Evolutionary conservation across 2,329 filamentous ascomycete species (phyloP), one percentile per base, ranked within the genome.

Genomic region (Plenodomus biglobosus): DNA sequence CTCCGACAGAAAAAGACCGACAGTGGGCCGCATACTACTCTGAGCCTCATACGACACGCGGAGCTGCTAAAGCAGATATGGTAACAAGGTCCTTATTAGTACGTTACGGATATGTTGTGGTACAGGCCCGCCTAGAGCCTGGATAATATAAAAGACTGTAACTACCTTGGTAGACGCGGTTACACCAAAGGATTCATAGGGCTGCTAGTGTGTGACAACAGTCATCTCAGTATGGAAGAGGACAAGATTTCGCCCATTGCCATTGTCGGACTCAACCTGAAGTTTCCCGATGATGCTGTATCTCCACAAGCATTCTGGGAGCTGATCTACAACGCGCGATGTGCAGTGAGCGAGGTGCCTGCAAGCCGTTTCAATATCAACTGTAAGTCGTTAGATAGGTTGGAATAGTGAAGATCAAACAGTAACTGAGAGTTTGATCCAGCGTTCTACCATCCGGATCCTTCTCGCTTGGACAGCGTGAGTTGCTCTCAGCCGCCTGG

Each of bases 381-480:
- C 37, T 20, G 37, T 39, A 39, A 39, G 37, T 19, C 22, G 7
- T 39, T 18, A 21, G n/a, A 13, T n/a, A n/a, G n/a, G n/a, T 13
- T 22, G 22, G 22, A 20, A 39, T 39, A 11, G 13, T 1, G 22
- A 22, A 4, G n/a, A 19, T 21, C 20, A n/a, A n/a, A n/a, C 11
- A 39, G 19, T 21, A 21, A 8, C 22, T 39, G 19, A 22, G 18
- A 24, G 22, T 6, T n/a, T n/a, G n/a, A n/a, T n/a, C n/a, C 15
- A 39, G 37, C 37, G 20, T 39, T 39, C 19, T 39, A 39, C 37
- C 37, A 39, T 39, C 37, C 37, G 6, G 20, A 39, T 39, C 37
- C 37, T 39, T 20, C 37, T 21, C 37, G 37, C 37, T 7, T 22
- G 18, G 37, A 39, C 19, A 39, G 20, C 22, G 37, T 39, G 15